Evolutionary conservation across 2,329 filamentous ascomycete species (phyloP).

Genomic region (Cryoendolithus antarcticus): DNA sequence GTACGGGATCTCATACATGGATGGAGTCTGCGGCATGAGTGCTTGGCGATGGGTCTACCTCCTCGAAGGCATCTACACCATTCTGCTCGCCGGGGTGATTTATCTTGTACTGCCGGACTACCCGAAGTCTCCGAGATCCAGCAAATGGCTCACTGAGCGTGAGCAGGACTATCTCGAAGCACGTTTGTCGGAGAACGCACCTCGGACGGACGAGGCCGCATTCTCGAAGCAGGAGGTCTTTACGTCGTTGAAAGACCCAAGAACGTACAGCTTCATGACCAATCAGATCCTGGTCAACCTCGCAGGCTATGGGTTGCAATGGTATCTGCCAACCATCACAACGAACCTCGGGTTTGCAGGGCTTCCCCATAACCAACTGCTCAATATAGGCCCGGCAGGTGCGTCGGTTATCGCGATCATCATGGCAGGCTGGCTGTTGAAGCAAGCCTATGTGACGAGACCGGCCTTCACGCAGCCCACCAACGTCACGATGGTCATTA

Average conservation of each 20-base stretch:
- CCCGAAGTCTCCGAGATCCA: constrained; percentile 1
- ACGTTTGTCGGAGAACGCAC: neutral
- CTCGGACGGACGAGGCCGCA: neutral
- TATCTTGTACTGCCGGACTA: constrained; percentile 42
- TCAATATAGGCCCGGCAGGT: constrained; percentile 1
- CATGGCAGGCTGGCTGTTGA: constrained; percentile 29
- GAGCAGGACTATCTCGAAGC: constrained; percentile 40
- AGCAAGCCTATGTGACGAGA: constrained; percentile 28
- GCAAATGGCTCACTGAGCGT: constrained; percentile 28
- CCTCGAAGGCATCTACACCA: constrained; percentile 35
- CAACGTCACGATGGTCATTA: constrained; percentile 29
- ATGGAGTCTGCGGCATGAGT: constrained; percentile 1
- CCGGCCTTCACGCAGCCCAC: constrained; percentile 31
- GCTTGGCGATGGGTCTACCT: constrained; percentile 3
- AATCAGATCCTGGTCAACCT: constrained; percentile 2
- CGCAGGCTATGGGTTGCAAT: neutral
- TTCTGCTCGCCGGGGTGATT: constrained; percentile 35
- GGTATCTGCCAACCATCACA: constrained; percentile 2
- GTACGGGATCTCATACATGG: constrained; percentile 25
- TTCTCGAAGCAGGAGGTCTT: constrained; percentile 7
- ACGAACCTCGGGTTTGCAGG: constrained; percentile 2
- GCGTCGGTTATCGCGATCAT: constrained; percentile 2
- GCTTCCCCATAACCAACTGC: constrained; percentile 1
- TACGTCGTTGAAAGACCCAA: constrained; percentile 22
- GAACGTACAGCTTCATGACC: constrained; percentile 23